Conservation (phyloP, 148 eudicot genomes). For the Vaccinium corymbosum region DNA sequence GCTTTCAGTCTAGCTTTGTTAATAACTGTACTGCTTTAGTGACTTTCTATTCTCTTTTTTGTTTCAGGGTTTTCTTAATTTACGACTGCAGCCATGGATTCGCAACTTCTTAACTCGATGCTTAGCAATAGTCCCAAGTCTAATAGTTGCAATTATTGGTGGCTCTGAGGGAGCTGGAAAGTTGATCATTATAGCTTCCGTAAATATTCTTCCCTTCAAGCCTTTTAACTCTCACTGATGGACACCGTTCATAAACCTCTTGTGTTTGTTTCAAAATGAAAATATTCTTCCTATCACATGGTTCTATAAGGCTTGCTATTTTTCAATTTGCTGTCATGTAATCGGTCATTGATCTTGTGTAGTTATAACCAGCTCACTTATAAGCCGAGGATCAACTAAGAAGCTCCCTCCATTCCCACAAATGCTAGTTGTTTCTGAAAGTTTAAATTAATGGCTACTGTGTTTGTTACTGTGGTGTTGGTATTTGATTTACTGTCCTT, state of each 20-base stretch:
- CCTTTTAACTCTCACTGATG: neutral
- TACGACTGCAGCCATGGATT: slow-evolving; percentile 84
- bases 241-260: neutral
- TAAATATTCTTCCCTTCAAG: slow-evolving; percentile 21
- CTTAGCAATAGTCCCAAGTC: slow-evolving; percentile 95
- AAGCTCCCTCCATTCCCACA: neutral
- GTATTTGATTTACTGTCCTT: neutral
- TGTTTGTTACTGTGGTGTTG: neutral
- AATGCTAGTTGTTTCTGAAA: neutral
- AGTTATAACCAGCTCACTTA: neutral
- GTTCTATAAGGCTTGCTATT: neutral
- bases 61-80: slow-evolving; percentile 80
- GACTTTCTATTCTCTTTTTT: slow-evolving; percentile 6
- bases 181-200: slow-evolving; percentile 93
- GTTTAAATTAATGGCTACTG: neutral
- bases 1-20: neutral
- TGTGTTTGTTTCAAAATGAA: neutral
- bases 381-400: neutral
- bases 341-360: neutral
- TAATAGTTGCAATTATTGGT: slow-evolving; percentile 79
- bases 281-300: neutral
- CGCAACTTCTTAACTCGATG: slow-evolving; percentile 85
- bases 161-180: slow-evolving; percentile 92
- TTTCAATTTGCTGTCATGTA: neutral
- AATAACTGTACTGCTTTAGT: neutral